phyloP scores from a whole-genome alignment of 2,329 filamentous ascomycete genomes.

The Alternaria infectoria region DNA sequence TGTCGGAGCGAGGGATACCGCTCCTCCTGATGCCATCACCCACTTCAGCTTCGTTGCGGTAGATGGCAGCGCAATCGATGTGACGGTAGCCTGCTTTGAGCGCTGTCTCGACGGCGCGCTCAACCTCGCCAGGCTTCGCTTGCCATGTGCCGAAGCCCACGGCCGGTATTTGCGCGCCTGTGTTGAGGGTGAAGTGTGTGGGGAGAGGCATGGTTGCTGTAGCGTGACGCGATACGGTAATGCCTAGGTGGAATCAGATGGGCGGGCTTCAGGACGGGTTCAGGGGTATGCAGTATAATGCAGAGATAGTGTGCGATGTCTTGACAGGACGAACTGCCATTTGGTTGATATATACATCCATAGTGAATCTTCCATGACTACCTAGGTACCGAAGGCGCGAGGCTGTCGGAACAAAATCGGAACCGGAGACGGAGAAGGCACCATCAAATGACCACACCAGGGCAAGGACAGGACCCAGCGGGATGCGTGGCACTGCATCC shows the following conservation, averaged over 20 bases:
- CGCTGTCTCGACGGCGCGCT: conserved; percentile 69
- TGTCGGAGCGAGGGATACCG: conserved; percentile 66
- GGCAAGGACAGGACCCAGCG: not conserved
- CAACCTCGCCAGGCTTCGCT: conserved; percentile 66
- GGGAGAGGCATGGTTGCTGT: conserved; percentile 23
- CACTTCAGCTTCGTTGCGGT: conserved; percentile 78
- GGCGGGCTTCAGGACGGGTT: not conserved
- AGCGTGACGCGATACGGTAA: not conserved
- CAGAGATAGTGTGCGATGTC: not conserved
- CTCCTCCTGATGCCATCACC: conserved; percentile 70
- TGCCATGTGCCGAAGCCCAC: conserved; percentile 81
- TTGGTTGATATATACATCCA: not conserved
- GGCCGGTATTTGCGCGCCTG: conserved; percentile 76
- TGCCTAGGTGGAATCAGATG: not conserved
- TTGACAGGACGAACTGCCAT: not conserved
- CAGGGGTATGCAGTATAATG: not conserved
- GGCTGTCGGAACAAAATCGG: not conserved
- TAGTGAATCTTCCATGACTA: not conserved
- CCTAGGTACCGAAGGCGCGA: not conserved
- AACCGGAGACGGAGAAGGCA: not conserved
- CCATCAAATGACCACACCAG: not conserved
- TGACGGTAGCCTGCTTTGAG: conserved; percentile 72
- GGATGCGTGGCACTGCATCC: not conserved
- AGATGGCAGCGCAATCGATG: conserved; percentile 76
- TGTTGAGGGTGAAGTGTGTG: conserved; percentile 61